Conservation (phyloP, 2,329 filamentous ascomycete genomes). For the Colletotrichum sp. region DNA sequence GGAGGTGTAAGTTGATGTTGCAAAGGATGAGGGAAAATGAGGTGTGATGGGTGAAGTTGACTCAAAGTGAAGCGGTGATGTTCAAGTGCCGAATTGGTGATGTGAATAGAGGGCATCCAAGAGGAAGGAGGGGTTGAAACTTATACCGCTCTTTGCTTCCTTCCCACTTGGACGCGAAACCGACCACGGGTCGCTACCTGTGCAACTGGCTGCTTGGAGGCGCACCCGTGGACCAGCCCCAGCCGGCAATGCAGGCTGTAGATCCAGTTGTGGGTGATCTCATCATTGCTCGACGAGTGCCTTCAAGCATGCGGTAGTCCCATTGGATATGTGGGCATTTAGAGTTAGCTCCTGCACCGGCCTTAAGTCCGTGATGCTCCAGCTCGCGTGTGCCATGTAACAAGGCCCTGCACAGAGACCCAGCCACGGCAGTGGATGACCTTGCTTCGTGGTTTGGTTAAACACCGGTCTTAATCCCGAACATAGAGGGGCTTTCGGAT, state of each 20-base stretch:
- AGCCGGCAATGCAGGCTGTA: neutral
- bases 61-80: neutral
- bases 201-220: neutral
- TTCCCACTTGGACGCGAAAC: neutral
- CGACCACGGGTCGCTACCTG: neutral
- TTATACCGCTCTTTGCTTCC: neutral
- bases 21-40: neutral
- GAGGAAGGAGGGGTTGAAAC: neutral
- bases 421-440: neutral
- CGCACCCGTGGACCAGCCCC: neutral
- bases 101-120: neutral
- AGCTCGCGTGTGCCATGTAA: neutral
- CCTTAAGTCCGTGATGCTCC: neutral
- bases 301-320: neutral
- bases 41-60: neutral
- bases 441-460: neutral
- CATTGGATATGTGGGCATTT: conserved; percentile 8
- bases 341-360: neutral
- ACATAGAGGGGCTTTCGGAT: neutral
- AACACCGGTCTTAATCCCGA: neutral
- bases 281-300: neutral
- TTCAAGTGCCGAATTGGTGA: neutral
- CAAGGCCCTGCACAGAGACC: neutral
- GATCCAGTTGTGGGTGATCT: neutral
- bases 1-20: neutral